phyloP scores from a whole-genome alignment of 2,329 filamentous ascomycete genomes.

The Elsinoe australis region DNA sequence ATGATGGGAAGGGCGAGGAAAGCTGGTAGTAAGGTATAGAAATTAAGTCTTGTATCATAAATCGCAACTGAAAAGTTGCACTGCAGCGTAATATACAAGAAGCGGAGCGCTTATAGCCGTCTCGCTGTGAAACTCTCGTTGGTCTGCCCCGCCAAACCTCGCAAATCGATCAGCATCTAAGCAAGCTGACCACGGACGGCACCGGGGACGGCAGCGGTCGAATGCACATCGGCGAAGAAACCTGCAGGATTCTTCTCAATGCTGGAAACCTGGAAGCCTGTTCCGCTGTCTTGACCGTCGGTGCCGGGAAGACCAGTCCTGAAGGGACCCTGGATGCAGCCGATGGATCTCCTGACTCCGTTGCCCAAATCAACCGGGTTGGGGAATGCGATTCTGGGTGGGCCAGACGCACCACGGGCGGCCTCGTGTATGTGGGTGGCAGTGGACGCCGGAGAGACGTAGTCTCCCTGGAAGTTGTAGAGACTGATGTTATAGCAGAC shows the following conservation, averaged over 20 bases:
- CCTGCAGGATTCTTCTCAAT: slow-evolving; percentile 45
- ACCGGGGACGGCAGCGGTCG: slow-evolving; percentile 42
- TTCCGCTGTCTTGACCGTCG: slow-evolving; percentile 40
- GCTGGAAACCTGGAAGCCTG: slow-evolving; percentile 43
- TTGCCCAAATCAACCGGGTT: slow-evolving; percentile 39
- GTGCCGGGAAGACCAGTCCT: slow-evolving; percentile 34
- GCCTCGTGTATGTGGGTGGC: slow-evolving; percentile 52
- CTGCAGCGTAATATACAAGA: slow-evolving; percentile 18
- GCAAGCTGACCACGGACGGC: slow-evolving; percentile 47
- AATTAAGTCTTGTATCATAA: too few relatives aligned
- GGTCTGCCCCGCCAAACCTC: not conserved
- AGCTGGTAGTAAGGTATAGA: too few relatives aligned
- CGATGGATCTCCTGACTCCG: slow-evolving; percentile 33
- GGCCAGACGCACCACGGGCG: slow-evolving; percentile 39
- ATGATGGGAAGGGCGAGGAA: too few relatives aligned
- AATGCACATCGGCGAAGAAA: slow-evolving; percentile 51
- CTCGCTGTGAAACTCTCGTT: not conserved
- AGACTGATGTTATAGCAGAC: slow-evolving; percentile 48
- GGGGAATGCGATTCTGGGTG: slow-evolving; percentile 47
- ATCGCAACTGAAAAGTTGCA: slow-evolving; percentile 20
- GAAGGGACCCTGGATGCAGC: slow-evolving; percentile 40
- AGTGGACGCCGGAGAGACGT: slow-evolving; percentile 44
- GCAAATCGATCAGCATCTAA: slow-evolving; percentile 17
- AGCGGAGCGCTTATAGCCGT: not conserved
- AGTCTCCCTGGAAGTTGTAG: slow-evolving; percentile 43